Base-by-base conservation (phyloP, 306 rosid genomes). In the Corylus americana region DNA sequence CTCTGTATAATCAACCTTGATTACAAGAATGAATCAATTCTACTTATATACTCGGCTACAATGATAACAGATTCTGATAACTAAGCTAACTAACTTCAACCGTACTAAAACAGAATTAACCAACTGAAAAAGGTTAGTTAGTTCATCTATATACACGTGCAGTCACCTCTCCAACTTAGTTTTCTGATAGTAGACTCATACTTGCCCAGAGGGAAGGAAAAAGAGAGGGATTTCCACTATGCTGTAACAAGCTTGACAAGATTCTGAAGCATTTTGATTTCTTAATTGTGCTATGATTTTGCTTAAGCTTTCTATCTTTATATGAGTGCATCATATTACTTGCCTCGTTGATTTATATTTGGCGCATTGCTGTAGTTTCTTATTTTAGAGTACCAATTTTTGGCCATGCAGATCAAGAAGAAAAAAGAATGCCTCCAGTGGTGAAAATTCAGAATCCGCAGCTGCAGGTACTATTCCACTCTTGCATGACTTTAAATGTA, bases 401-500 rank as follows among this genome's bases (percentile, higher is more conserved):
- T 79, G 78, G 55, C 50, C 31, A 13, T 85, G 87, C 88, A 96
- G 99, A 85, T 93, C 99, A 77, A 90, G 99, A 87, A 91, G 99
- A 54, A 96, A 95, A 85, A 96, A 93, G 89, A 89, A 88, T 87
- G 83, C 94, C 74, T 84, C 96, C 55, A 90, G 86, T 78, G 98
- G 99, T 78, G 99, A 96, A 58, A 93, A 83, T 82, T 88, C 79
- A 39, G 99, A 96, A 77, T 89, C 99, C 85, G 87, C 92, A 11
- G 69, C 83, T 25, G 88, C 97, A 79, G 99, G 97, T 91, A 76
- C 6, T 53, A 67, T 76, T 72, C 31, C 78, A 42, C 54, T 55
- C 53, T 83, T 45, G 10, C 80, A 48, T 73, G 22, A 51, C 71
- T 20, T 72, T 64, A 42, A 29, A 76, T 70, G 53, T 25, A 49